phyloP scores from a whole-genome alignment of 2,329 filamentous ascomycete species.

The Exophiala sideris region DNA sequence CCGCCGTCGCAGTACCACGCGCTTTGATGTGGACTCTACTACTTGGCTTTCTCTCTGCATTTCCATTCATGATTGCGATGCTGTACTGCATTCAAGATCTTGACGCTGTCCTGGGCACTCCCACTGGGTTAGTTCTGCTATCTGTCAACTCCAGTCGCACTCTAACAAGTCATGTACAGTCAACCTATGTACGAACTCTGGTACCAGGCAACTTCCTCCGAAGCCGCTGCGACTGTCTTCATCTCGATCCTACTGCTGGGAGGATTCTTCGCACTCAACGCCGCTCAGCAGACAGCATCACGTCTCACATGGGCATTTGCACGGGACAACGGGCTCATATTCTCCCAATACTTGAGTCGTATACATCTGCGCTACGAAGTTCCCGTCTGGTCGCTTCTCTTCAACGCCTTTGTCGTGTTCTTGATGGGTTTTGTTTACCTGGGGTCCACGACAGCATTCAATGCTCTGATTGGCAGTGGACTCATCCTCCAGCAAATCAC shows the following conservation, averaged over 20 bases:
- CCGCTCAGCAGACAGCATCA: slow-evolving; percentile 12
- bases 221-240: slow-evolving; percentile 17
- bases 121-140: slow-evolving; percentile 1
- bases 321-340: slow-evolving; percentile 25
- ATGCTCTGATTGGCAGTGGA: slow-evolving; percentile 28
- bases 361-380: slow-evolving; percentile 22
- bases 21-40: slow-evolving; percentile 34
- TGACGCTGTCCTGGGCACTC: not conserved
- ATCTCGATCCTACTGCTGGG: slow-evolving; percentile 3
- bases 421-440: slow-evolving; percentile 20
- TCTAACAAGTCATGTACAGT: not conserved
- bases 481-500: slow-evolving; percentile 22
- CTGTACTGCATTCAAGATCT: slow-evolving; percentile 24
- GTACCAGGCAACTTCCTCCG: slow-evolving; percentile 17
- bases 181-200: slow-evolving; percentile 21
- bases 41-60: slow-evolving; percentile 34
- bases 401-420: slow-evolving; percentile 19
- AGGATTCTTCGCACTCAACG: slow-evolving; percentile 2
- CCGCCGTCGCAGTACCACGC: slow-evolving; percentile 32
- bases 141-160: not conserved
- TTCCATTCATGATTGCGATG: slow-evolving; percentile 17
- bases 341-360: slow-evolving; percentile 10
- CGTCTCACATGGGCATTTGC: slow-evolving; percentile 33
- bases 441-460: slow-evolving; percentile 23
- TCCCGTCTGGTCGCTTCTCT: slow-evolving; percentile 26